Evolutionary conservation across 1,284 basidiomycete genomes (phyloP), one percentile per base, ranked within the genome.

Genomic region (Cutaneotrichosporon cyanovorans): DNA sequence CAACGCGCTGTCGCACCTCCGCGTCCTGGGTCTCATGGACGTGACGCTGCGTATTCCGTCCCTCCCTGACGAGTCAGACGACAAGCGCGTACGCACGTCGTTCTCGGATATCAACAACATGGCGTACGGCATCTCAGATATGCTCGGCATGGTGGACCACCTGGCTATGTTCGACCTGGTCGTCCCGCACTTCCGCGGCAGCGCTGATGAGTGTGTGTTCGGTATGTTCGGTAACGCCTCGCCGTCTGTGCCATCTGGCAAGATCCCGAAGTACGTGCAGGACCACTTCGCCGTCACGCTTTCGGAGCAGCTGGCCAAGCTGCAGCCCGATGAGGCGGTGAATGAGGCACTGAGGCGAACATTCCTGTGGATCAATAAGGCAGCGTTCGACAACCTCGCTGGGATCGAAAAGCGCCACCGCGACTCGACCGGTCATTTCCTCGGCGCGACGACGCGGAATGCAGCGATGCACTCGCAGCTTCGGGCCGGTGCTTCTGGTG

Each of bases 91-190:
- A 5, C 84, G 95, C 38, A 95, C 91, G 0, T 93, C 92, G 6
- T 77, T 84, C 37, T 90, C 88, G 3, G 86, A 88, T 44, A 84
- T 97, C 53, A 88, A 88, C 72, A 81, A 82, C 49, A 90, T 98
- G 88, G 83, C 85, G 15, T 98, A 98, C 62, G 95, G 93, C 10
- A 95, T 99, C 50, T 87, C 93, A 0, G 93, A 98, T 65, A 87
- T 87, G n/a, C 75, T 98, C 31, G 90, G 91, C 28, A 76, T 76
- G 49, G 60, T 66, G 43, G 84, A 87, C 42, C 78, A 82, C 43
- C 77, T 97, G 34, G 85, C 82, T 44, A 90, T 95, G 81, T 81
- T 95, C 57, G 93, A 98, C 68, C 77, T 97, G 19, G 92, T 93
- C 6, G 81, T 90, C n/a, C 84, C 86, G 18, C 79, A 86, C 55